Evolutionary conservation across 2,329 filamentous ascomycete species (phyloP).

Genomic region (Microcera coccophila): DNA sequence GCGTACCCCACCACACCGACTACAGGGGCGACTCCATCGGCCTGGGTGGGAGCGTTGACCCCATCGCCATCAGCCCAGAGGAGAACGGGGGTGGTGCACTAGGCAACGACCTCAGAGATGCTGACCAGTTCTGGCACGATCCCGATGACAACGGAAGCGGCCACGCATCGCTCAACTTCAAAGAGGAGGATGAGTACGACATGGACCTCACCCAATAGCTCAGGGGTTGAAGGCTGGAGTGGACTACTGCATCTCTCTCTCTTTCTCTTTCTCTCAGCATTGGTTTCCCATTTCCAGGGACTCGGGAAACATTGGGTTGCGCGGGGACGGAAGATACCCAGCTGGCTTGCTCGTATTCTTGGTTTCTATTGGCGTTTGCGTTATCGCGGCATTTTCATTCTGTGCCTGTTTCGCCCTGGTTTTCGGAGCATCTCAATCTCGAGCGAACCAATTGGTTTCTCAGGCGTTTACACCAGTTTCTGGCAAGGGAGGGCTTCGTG

Average conservation of each 20-base stretch:
- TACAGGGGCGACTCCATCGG: constrained; percentile 74
- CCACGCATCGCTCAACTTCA: constrained; percentile 67
- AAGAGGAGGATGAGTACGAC: constrained; percentile 90
- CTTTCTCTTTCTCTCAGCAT: not conserved
- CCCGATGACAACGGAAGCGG: constrained; percentile 70
- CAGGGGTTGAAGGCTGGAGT: not conserved
- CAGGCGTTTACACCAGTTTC: constrained; percentile 15
- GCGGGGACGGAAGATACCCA: not conserved
- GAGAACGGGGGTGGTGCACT: constrained; percentile 37
- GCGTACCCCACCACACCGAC: constrained; percentile 91
- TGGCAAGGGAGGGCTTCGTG: constrained; percentile 10
- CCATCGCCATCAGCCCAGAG: constrained; percentile 37
- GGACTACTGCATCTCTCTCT: not conserved
- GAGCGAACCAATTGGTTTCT: constrained; percentile 12
- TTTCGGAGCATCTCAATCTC: constrained; percentile 6
- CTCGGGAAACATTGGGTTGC: not conserved
- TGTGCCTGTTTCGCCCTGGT: constrained; percentile 5
- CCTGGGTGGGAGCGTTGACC: constrained; percentile 33
- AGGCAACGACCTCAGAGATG: constrained; percentile 45
- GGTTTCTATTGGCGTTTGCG: constrained; percentile 21
- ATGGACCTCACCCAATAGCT: constrained; percentile 62
- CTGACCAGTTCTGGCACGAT: constrained; percentile 61
- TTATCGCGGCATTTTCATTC: constrained; percentile 17
- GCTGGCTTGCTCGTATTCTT: constrained; percentile 3
- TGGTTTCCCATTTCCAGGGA: not conserved